Evolutionary conservation across 805 yeast species (phyloP).

Genomic region (Saturnispora galanensis): DNA sequence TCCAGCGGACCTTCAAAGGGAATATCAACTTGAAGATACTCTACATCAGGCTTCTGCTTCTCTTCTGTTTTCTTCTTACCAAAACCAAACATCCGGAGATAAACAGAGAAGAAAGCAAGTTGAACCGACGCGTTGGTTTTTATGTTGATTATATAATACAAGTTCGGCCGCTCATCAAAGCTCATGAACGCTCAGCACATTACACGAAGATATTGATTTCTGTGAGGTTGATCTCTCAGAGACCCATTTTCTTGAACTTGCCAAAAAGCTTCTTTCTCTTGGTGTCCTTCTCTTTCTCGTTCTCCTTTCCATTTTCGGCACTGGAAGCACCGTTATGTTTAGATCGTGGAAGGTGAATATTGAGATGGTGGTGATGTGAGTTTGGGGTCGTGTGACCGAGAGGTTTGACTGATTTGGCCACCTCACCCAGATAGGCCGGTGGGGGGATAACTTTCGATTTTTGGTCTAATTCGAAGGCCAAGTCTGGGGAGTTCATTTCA

Average conservation of each 20-base stretch:
- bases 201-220: no score
- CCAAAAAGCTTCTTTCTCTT: constrained; percentile 13
- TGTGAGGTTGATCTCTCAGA: constrained; percentile 5
- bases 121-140: no score
- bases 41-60: constrained; percentile 8
- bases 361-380: constrained; percentile 8
- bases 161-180: no score
- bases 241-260: constrained; percentile 17
- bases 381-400: not conserved
- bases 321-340: constrained; percentile 1
- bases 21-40: constrained; percentile 17
- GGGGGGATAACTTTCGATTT: constrained; percentile 14
- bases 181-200: no score
- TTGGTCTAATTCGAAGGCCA: constrained; percentile 20
- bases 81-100: constrained; percentile 18
- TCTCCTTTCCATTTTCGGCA: not conserved
- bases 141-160: no score
- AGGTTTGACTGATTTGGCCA: constrained; percentile 4
- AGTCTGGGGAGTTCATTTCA: constrained; percentile 21
- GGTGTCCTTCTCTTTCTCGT: constrained; percentile 15
- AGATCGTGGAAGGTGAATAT: constrained; percentile 5
- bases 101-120: not conserved
- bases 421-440: constrained; percentile 18
- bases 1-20: constrained; percentile 55
- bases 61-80: constrained; percentile 20